These are phyloP conservation scores for Herpotrichia juniperi DNA, from an alignment of 2,329 filamentous ascomycete genomes.

Conservation along the genomic window DNA sequence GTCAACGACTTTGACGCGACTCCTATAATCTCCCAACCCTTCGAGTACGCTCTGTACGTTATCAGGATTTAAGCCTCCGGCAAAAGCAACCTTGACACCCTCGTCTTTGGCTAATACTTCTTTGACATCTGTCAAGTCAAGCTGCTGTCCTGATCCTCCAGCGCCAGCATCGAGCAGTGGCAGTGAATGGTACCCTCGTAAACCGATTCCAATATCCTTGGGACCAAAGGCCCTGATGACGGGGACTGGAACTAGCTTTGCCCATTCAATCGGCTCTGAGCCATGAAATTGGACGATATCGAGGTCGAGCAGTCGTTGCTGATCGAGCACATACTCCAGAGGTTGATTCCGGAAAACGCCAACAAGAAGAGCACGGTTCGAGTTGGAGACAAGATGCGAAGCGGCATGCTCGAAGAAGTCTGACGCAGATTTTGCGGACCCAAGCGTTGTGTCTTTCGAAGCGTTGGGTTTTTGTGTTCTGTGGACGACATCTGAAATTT, in stretches of 20 bases:
- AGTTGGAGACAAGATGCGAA: constrained; percentile 54
- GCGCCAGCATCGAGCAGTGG: constrained; percentile 86
- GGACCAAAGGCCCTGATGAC: constrained; percentile 88
- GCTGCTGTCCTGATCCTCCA: constrained; percentile 78
- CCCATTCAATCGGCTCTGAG: constrained; percentile 91
- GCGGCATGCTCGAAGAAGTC: constrained; percentile 75
- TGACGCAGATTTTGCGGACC: constrained; percentile 47
- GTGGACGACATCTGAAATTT: constrained; percentile 82
- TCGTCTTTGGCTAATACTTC: constrained; percentile 69
- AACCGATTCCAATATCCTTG: constrained; percentile 71
- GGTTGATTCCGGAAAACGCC: constrained; percentile 95
- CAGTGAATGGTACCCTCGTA: constrained; percentile 80
- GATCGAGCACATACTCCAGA: constrained; percentile 77
- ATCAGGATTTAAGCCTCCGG: constrained; percentile 80
- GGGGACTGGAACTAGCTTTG: constrained; percentile 84
- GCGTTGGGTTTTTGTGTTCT: constrained; percentile 47
- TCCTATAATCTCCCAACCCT: constrained; percentile 64
- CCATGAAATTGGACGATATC: constrained; percentile 95
- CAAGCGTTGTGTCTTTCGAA: constrained; percentile 26
- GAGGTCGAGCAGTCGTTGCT: constrained; percentile 76
- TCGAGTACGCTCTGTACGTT: constrained; percentile 75
- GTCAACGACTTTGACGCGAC: constrained; percentile 81
- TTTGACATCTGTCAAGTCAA: constrained; percentile 75
- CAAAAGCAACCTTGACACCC: constrained; percentile 78
- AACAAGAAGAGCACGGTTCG: constrained; percentile 75